These are phyloP conservation scores for Fusarium sterilihyphosum DNA, from an alignment of 2,329 filamentous ascomycete species.

Conservation along the genomic window DNA sequence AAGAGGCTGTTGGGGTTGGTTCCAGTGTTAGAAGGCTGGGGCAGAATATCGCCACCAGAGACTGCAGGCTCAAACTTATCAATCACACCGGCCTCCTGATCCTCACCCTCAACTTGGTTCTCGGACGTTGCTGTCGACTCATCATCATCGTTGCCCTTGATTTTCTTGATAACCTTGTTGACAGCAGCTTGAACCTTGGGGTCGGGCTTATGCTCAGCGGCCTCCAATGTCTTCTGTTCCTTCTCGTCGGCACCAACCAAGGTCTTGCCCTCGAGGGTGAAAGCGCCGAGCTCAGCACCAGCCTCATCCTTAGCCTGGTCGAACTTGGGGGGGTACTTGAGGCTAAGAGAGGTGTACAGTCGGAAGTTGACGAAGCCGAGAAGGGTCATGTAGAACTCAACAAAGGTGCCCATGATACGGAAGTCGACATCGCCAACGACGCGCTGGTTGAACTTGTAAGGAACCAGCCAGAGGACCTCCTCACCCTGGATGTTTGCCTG, in stretches of 20 bases:
- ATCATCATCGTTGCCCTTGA: constrained; percentile 65
- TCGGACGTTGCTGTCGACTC: constrained; percentile 52
- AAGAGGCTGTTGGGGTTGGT: constrained; percentile 81
- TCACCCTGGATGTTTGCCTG: constrained; percentile 97
- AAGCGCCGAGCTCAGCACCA: constrained; percentile 89
- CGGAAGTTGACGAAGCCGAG: constrained; percentile 96
- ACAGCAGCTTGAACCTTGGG: constrained; percentile 73
- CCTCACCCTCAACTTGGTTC: constrained; percentile 57
- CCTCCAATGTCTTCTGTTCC: constrained; percentile 63
- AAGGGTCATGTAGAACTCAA: constrained; percentile 98
- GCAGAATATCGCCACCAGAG: constrained; percentile 84
- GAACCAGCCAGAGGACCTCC: constrained; percentile 95
- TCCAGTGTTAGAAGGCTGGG: constrained; percentile 76
- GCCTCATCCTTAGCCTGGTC: constrained; percentile 87
- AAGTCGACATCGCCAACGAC: constrained; percentile 96
- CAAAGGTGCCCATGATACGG: constrained; percentile 98
- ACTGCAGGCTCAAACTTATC: constrained; percentile 92
- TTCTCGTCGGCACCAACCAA: constrained; percentile 60
- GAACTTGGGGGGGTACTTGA: constrained; percentile 97
- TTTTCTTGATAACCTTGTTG: constrained; percentile 74
- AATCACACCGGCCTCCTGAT: constrained; percentile 70
- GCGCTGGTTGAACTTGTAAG: constrained; percentile 97
- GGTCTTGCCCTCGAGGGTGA: constrained; percentile 83
- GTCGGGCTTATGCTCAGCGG: constrained; percentile 61
- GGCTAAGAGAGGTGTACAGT: constrained; percentile 87